Percentiles rank a stretch among this genome's conserved stretches.
Evolutionary conservation across 805 yeast species (phyloP).

Genomic region (Teunomyces tritomae): DNA sequence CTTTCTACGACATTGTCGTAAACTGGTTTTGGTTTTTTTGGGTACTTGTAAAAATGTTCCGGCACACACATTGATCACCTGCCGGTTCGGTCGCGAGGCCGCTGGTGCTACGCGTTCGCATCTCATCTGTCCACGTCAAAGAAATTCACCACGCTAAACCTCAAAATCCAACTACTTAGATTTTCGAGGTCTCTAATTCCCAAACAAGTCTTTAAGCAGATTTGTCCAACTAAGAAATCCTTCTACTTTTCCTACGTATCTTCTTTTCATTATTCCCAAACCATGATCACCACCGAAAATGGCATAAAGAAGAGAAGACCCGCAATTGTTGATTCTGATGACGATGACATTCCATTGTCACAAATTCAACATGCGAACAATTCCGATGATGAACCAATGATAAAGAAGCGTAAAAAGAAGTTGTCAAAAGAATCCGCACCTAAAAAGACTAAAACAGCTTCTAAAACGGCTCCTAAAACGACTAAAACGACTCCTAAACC

Average conservation of each 20-base stretch:
- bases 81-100: too few relatives aligned
- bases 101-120: background rate
- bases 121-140: background rate
- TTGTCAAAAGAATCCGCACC: slow-evolving; percentile 8
- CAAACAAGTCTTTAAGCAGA: background rate
- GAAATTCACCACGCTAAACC: background rate
- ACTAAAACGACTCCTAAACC: slow-evolving; percentile 1
- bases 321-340: slow-evolving; percentile 7
- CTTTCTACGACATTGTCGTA: too few relatives aligned
- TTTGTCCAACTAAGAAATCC: background rate
- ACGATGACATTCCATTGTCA: slow-evolving; percentile 19
- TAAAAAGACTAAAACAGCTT: slow-evolving; percentile 1
- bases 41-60: too few relatives aligned
- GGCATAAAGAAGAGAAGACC: background rate
- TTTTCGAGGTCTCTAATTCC: background rate
- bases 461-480: slow-evolving; percentile 3
- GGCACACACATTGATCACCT: too few relatives aligned
- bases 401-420: slow-evolving; percentile 9
- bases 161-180: background rate
- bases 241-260: background rate
- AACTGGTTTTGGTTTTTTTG: too few relatives aligned
- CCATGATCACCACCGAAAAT: background rate
- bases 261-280: background rate
- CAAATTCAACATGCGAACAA: background rate
- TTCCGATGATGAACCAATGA: background rate